Percentiles rank a stretch among this genome's conserved stretches.
These are phyloP conservation scores for sorghum (Sorghum bicolor) DNA, from an alignment of 176 grass and related monocot species.

Conservation along the genomic window Sorghum_bicolor_NCBIv3 NC_012871.2:3169501-3170000, in stretches of 20 bases:
- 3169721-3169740: not conserved
- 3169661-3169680: too few species aligned
- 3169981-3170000: constrained; percentile 82
- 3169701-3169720: not conserved
- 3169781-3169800: not conserved
- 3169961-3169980: constrained; percentile 63
- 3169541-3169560: too few species aligned
- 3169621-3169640: too few species aligned
- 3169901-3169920: not conserved
- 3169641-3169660: too few species aligned
- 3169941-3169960: constrained; percentile 70
- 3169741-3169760: not conserved
- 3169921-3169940: constrained; percentile 80
- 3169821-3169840: not conserved
- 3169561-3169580: too few species aligned
- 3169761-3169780: not conserved
- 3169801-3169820: not conserved
- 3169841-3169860: not conserved
- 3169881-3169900: not conserved
- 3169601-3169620: too few species aligned
- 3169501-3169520: too few species aligned
- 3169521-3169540: too few species aligned
- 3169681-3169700: not conserved
- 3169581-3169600: too few species aligned
- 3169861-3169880: not conserved